These are phyloP conservation scores for Raphanus hybrid DNA, from an alignment of 441 rosid species.

Conservation along the genomic window DNA sequence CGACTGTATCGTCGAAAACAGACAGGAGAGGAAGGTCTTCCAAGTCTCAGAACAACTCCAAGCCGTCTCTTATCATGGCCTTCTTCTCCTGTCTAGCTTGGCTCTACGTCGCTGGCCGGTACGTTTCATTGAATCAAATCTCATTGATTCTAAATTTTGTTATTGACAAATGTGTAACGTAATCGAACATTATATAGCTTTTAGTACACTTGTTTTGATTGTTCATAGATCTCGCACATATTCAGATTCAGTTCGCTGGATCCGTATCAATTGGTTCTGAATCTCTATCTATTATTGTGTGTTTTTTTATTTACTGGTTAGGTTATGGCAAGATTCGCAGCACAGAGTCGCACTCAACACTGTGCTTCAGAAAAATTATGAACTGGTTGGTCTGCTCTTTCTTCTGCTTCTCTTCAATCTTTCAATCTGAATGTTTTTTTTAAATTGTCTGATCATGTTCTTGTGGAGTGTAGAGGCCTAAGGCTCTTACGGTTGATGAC, in stretches of 20 bases:
- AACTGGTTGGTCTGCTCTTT: constrained; percentile 56
- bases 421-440: neutral
- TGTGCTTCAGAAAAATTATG: constrained; percentile 74
- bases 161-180: neutral
- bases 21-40: constrained; percentile 90
- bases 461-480: constrained; percentile 74
- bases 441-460: constrained; percentile 4
- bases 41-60: constrained; percentile 72
- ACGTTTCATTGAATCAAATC: constrained; percentile 29
- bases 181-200: neutral
- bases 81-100: constrained; percentile 97
- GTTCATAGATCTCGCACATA: constrained; percentile 30
- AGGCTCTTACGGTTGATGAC: constrained; percentile 90
- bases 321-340: constrained; percentile 99
- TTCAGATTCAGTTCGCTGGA: constrained; percentile 1
- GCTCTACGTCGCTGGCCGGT: constrained; percentile 99
- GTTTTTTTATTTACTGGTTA: constrained; percentile 40
- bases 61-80: constrained; percentile 77
- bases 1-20: constrained; percentile 58
- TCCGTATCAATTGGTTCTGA: constrained; percentile 24
- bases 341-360: constrained; percentile 67
- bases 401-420: constrained; percentile 10
- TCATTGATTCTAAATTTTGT: constrained; percentile 11
- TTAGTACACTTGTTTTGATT: neutral
- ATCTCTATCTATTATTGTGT: constrained; percentile 29